Base-by-base conservation (phyloP, 2,329 filamentous ascomycete species). In the Xylaria sp. region DNA sequence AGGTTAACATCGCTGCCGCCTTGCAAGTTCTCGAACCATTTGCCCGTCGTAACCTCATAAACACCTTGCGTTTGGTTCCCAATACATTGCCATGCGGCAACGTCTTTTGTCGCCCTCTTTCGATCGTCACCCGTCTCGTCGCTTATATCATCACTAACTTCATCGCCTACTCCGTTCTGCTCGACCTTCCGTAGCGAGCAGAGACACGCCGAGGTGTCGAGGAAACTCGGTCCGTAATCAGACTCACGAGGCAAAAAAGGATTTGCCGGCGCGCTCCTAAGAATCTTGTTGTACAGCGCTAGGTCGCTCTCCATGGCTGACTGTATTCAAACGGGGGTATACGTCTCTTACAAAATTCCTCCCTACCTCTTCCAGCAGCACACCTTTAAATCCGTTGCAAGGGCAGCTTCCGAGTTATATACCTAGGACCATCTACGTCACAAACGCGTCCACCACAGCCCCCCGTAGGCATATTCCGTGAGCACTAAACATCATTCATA, bases 11-110 rank as follows among this genome's bases (percentile, higher is more conserved):
- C 68, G 28, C 11, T 65, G 14, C 60, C 72, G 11, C 65, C 70
- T 21, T 75, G 68, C 1, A 71, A 54, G 23, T 74, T 70, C 12
- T 74, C 70, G 61, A 79, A 82, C 79, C 79, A 82, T 61, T 80
- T 81, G 4, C 79, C 79, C 2, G 69, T 73, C 19, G 68, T 77
- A 17, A 71, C 70, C 2, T 61, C 64, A 56, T 79, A 79, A 1
- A 79, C 72, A 1, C 72, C 73, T 45, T 79, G 69, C 0, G 77
- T 80, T 64, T 80, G 79, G 61, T 81, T 79, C 12, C 79, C 79
- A 31, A 80, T 77, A 63, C 79, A 82, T 61, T 79, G 78, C 79
- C 79, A 82, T 23, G 60, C 60, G 17, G 57, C 57, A 14, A 46
- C 53, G 38, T 38, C 50, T 17, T 9, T 25, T 7, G 23, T 19